phyloP scores from a whole-genome alignment of 495 filamentous ascomycete genomes.

The Talaromyces borbonicus region DNA sequence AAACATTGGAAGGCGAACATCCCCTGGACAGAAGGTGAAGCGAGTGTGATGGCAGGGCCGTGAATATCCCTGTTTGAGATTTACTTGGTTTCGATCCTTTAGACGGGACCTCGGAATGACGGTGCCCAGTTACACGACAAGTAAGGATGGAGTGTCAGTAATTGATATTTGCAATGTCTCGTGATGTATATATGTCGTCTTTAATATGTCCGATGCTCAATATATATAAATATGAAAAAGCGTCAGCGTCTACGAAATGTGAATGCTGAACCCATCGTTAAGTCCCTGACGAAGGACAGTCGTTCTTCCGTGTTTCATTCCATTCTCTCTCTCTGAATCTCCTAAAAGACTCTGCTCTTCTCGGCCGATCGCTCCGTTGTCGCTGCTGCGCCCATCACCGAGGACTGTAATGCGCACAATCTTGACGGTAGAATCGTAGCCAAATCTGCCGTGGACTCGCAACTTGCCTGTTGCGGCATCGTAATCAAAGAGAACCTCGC shows the following conservation, averaged over 20 bases:
- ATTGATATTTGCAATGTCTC: too few species aligned
- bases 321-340: neutral
- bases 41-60: neutral
- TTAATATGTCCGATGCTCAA: too few species aligned
- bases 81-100: too few species aligned
- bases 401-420: neutral
- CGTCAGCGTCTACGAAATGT: too few species aligned
- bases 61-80: too few species aligned
- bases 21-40: conserved; percentile 18
- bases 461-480: neutral
- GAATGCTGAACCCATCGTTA: neutral
- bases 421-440: neutral
- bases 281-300: neutral
- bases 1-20: conserved; percentile 15
- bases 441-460: conserved; percentile 1
- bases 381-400: too few species aligned
- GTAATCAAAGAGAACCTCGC: conserved; percentile 44
- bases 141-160: too few species aligned
- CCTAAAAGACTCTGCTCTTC: neutral
- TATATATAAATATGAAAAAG: too few species aligned
- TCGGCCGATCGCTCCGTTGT: neutral
- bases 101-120: too few species aligned
- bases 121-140: too few species aligned
- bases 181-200: too few species aligned
- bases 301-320: neutral